Conservation (phyloP, 306 rosid genomes). For the Vigna hirtella region DNA sequence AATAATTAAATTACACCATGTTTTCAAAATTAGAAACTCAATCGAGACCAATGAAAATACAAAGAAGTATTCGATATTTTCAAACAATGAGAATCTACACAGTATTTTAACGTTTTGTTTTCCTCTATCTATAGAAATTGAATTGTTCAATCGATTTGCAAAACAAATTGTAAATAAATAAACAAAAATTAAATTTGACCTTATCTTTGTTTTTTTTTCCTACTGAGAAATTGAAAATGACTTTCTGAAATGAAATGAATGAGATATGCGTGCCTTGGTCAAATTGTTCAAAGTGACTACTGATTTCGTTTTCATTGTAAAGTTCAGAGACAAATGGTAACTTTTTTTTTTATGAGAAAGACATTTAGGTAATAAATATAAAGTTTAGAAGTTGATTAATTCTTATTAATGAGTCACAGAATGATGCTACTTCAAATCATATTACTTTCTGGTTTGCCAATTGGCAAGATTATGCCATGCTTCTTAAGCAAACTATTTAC, state of each 20-base stretch:
- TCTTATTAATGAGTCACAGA: neutral
- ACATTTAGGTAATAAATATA: constrained; percentile 31
- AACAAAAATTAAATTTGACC: neutral
- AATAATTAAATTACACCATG: no score
- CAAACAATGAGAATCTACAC: no score
- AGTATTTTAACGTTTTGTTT: no score
- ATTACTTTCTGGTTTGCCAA: constrained; percentile 23
- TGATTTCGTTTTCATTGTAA: no score
- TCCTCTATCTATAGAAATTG: neutral
- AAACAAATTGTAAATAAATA: neutral
- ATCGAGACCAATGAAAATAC: no score
- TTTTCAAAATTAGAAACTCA: no score
- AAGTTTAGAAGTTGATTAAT: neutral
- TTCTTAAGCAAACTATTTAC: no score
- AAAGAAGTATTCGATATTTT: no score
- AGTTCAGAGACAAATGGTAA: constrained; percentile 1
- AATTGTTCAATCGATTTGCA: neutral
- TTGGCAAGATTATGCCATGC: constrained; percentile 5
- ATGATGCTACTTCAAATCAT: constrained; percentile 12
- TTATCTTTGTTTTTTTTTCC: neutral
- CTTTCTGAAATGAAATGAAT: constrained; percentile 15
- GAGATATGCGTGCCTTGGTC: constrained; percentile 15
- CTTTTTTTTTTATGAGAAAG: constrained; percentile 30
- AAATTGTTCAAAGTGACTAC: no score
- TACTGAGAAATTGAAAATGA: neutral